Evolutionary conservation across 257 asterid species (phyloP), one percentile per base, ranked within the genome.

Genomic region (Paulownia fortunei): DNA sequence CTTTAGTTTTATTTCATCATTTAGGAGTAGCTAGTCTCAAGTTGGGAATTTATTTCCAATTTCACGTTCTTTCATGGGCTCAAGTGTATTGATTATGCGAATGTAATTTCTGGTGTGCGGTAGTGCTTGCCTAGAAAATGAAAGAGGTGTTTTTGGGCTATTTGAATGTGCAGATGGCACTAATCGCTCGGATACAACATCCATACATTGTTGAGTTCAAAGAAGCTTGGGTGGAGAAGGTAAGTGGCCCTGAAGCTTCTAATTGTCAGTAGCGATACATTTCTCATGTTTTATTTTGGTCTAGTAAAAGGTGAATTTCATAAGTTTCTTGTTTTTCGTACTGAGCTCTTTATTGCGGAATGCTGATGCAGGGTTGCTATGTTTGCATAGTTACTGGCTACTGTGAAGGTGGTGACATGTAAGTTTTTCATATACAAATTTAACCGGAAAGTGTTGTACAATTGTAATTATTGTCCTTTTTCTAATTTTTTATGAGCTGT

Each of bases 211-310:
- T 96, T 73, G 98, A 93, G 83, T 96, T 79, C 82, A 96, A 96
- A 87, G 99, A 96, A 87, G 99, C 99, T 58, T 96, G 99, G 99
- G 99, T 96, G 34, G 99, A 96, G 87, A 96, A 96, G 99, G 99
- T 95, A 74, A 84, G 82, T 76, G 26, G 5, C 47, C 78, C 32
- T 1, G 68, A 55, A 34, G n/a, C 32, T 78, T 71, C 21, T 41
- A 46, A 15, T 47, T 67, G 24, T 16, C 47, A n/a, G n/a, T n/a
- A n/a, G n/a, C n/a, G n/a, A n/a, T n/a, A n/a, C 21, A 58, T 67
- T 49, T 16, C 49, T 30, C 4, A 2, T 59, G 34, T 69, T 51
- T 34, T 24, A 1, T 44, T 74, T 73, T 54, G 46, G 27, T 71
- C 77, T 26, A 0, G 42, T 59, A 9, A n/a, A n/a, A n/a, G n/a